These are phyloP conservation scores for Fusarium tanahbumbuense DNA, from an alignment of 2,329 filamentous ascomycete species.

Conservation along the genomic window DNA sequence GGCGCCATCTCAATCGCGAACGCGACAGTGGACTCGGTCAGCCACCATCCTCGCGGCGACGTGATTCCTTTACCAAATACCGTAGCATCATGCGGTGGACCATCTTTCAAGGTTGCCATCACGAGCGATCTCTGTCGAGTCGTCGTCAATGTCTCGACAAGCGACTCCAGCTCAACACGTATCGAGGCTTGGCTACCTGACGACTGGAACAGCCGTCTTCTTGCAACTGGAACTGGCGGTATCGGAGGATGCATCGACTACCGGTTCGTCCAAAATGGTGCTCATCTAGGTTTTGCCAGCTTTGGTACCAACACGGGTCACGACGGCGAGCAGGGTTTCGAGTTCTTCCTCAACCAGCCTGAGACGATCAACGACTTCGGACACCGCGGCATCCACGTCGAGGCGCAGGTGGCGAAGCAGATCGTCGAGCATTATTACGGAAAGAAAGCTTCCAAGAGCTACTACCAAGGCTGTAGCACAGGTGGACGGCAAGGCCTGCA, in stretches of 20 bases:
- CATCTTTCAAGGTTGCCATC: neutral
- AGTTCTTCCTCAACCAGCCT: constrained; percentile 13
- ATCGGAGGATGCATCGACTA: constrained; percentile 15
- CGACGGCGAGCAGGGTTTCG: constrained; percentile 2
- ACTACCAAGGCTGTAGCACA: constrained; percentile 15
- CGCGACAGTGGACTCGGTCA: neutral
- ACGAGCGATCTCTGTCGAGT: constrained; percentile 2
- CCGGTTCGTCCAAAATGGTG: neutral
- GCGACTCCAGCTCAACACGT: neutral
- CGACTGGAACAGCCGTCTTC: constrained; percentile 1
- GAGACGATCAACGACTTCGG: constrained; percentile 12
- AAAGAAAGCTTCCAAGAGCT: neutral
- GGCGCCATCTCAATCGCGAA: neutral
- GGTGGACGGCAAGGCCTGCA: constrained; percentile 7
- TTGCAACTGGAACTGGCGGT: constrained; percentile 14
- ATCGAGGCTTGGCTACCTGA: constrained; percentile 13
- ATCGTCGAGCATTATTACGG: constrained; percentile 12
- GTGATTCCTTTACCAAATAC: constrained; percentile 3
- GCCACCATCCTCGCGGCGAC: neutral
- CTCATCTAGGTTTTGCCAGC: constrained; percentile 4
- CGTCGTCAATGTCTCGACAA: constrained; percentile 5
- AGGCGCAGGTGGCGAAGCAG: constrained; percentile 3
- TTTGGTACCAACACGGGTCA: constrained; percentile 6
- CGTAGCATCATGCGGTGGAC: constrained; percentile 3
- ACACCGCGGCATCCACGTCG: constrained; percentile 7